A percentile compares a stretch with the other conserved stretches of the same genome.
Evolutionary conservation across 257 asterid genomes (phyloP).

Genomic region (Przewalskia tangutica): DNA sequence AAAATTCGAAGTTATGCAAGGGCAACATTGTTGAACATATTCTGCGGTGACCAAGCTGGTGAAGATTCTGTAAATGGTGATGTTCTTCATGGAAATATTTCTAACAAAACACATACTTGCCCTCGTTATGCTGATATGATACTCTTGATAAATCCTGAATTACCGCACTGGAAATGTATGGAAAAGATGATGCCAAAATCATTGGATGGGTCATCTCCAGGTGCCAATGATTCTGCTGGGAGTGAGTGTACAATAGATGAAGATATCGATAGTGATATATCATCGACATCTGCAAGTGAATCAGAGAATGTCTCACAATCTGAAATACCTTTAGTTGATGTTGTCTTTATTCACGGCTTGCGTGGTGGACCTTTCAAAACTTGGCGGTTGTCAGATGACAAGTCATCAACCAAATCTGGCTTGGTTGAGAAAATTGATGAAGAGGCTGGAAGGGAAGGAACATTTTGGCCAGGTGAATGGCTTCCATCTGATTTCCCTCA

Average conservation of each 20-base stretch:
- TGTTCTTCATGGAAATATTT: slow-evolving; percentile 24
- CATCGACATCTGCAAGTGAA: slow-evolving; percentile 47
- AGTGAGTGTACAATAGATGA: slow-evolving; percentile 22
- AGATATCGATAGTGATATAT: slow-evolving; percentile 21
- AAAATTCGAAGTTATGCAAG: slow-evolving; percentile 87
- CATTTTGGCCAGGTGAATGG: slow-evolving; percentile 99
- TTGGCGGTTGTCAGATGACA: slow-evolving; percentile 96
- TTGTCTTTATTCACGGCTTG: slow-evolving; percentile 91
- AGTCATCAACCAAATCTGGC: slow-evolving; percentile 96
- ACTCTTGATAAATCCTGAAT: slow-evolving; percentile 71
- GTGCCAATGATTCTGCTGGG: slow-evolving; percentile 31
- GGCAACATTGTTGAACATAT: slow-evolving; percentile 76
- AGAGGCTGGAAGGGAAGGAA: slow-evolving; percentile 95
- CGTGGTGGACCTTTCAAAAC: slow-evolving; percentile 99
- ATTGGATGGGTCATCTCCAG: slow-evolving; percentile 24
- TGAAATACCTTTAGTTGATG: slow-evolving; percentile 63
- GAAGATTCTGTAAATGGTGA: slow-evolving; percentile 30
- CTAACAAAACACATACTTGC: slow-evolving; percentile 26
- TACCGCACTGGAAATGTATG: slow-evolving; percentile 82
- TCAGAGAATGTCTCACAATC: slow-evolving; percentile 31
- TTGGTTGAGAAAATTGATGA: slow-evolving; percentile 98
- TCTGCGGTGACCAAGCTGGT: slow-evolving; percentile 41
- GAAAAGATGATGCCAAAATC: slow-evolving; percentile 21
- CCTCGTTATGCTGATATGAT: slow-evolving; percentile 72
- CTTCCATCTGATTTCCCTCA: slow-evolving; percentile 87